Evolutionary conservation across 1,284 basidiomycete species (phyloP), one percentile per base, ranked within the genome.

Genomic region (Inonotus obliquus): DNA sequence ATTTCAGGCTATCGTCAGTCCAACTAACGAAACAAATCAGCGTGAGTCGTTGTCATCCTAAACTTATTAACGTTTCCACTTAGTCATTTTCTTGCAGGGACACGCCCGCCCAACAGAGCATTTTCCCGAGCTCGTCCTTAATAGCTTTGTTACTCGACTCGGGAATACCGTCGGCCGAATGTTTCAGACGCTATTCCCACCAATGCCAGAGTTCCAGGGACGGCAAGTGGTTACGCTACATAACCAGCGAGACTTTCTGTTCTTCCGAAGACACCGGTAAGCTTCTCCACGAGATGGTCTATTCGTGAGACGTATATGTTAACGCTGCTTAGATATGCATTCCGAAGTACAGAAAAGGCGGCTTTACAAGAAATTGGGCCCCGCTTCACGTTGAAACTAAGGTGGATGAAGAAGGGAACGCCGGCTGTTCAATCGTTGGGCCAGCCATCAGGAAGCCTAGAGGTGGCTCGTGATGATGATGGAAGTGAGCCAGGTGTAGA

Each of bases 361-460:
- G 87, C 91, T 17, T 77, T 99, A 56, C 97, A 99, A 74, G 97
- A 99, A 74, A 99, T 99, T 65, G 97, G 97, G 0, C 97, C 97
- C 4, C 85, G 96, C 29, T 98, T 99, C 72, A 99, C 97, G 0
- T 79, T 99, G 19, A 99, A 99, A 76, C 76, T 99, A 61, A 80
- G 90, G 37, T 96, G 89, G 79, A 74, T 99, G 65, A 88, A 92
- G 71, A 93, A 92, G 69, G 94, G 94, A 11, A 77, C 96, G 35
- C 96, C 96, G 0, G 85, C 88, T 4, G 91, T 94, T 23, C 77
- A 83, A 69, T 81, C 78, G 69, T 79, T 86, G 64, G 87, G 86
- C 21, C 84, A 86, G 61, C 76, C 78, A 14, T 77, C 84, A 1
- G 79, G 80, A 64, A 73, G 80, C 14, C 69, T 91, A 29, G 77